phyloP scores from a whole-genome alignment of 23 red algal genomes.

The Cyanidioschyzon merolae region DNA sequence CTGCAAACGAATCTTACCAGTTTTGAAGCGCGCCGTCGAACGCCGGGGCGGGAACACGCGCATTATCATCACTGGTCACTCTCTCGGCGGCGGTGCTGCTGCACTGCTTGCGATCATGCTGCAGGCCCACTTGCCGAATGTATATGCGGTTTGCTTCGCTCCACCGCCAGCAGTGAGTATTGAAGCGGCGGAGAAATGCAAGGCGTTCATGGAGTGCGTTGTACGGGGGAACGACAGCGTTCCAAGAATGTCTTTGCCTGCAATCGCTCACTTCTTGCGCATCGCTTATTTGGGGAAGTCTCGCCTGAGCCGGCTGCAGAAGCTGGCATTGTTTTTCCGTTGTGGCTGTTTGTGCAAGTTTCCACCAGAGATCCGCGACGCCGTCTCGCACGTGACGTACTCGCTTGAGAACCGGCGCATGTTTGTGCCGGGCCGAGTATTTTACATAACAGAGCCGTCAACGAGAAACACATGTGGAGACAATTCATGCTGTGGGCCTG shows the following conservation, averaged over 20 bases:
- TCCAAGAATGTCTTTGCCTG: conserved; percentile 20
- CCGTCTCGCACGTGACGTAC: neutral
- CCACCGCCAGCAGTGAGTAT: conserved; percentile 28
- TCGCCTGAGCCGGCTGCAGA: neutral
- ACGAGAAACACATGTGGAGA: neutral
- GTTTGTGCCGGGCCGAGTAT: neutral
- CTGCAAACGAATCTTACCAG: neutral
- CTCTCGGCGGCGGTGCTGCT: conserved; percentile 19
- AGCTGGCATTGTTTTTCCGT: neutral
- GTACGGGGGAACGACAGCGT: conserved; percentile 25
- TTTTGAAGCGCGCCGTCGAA: conserved; percentile 1
- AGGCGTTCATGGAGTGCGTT: conserved; percentile 20
- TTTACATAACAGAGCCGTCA: conserved; percentile 7
- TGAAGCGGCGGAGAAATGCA: conserved; percentile 19
- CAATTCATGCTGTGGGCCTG: neutral
- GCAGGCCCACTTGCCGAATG: neutral
- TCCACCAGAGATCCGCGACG: conserved; percentile 13
- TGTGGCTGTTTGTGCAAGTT: neutral
- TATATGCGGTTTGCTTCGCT: conserved; percentile 15
- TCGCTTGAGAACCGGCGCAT: conserved; percentile 11
- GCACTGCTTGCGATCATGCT: conserved; percentile 18
- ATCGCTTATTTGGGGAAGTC: conserved; percentile 15
- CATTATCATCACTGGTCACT: conserved; percentile 28
- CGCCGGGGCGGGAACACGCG: conserved; percentile 10
- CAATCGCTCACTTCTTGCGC: conserved; percentile 23